Evolutionary conservation across 2,329 filamentous ascomycete genomes (phyloP).

Genomic region (Ophiognomonia clavigignenti-juglandacearum): DNA sequence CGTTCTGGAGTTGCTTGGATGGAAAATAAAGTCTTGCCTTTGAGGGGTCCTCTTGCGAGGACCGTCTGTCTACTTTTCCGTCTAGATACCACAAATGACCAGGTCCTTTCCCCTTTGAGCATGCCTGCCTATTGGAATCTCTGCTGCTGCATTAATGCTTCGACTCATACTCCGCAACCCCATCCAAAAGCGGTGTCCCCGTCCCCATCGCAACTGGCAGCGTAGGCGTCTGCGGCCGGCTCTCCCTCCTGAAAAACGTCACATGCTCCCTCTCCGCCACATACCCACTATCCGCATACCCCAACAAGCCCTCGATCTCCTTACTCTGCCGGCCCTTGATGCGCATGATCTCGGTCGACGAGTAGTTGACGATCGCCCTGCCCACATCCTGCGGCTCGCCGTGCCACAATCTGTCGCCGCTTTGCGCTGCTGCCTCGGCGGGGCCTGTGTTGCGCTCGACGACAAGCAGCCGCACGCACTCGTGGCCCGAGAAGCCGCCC

Average conservation of each 20-base stretch:
- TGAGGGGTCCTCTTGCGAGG: not conserved
- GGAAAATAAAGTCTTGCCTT: not conserved
- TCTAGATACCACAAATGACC: constrained; percentile 7
- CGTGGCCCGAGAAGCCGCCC: constrained; percentile 84
- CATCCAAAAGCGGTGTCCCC: constrained; percentile 11
- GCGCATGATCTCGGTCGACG: constrained; percentile 72
- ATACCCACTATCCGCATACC: constrained; percentile 93
- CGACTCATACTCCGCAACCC: constrained; percentile 21
- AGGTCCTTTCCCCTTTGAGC: not conserved
- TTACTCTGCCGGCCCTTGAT: constrained; percentile 82
- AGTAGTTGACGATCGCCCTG: constrained; percentile 87
- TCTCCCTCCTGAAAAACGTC: constrained; percentile 60
- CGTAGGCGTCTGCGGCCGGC: constrained; percentile 47
- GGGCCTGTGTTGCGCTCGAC: constrained; percentile 54
- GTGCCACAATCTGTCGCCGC: constrained; percentile 43
- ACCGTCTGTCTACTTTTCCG: not conserved
- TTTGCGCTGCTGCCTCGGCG: constrained; percentile 26
- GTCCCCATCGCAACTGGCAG: constrained; percentile 18
- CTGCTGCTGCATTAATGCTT: no score
- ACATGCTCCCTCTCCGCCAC: constrained; percentile 86
- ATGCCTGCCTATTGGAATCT: no score
- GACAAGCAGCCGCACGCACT: constrained; percentile 82
- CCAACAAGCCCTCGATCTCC: constrained; percentile 74
- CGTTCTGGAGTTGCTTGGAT: not conserved
- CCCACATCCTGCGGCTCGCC: constrained; percentile 68